Conservation (phyloP, 2,329 filamentous ascomycete species). For the Neofusicoccum ribis region DNA sequence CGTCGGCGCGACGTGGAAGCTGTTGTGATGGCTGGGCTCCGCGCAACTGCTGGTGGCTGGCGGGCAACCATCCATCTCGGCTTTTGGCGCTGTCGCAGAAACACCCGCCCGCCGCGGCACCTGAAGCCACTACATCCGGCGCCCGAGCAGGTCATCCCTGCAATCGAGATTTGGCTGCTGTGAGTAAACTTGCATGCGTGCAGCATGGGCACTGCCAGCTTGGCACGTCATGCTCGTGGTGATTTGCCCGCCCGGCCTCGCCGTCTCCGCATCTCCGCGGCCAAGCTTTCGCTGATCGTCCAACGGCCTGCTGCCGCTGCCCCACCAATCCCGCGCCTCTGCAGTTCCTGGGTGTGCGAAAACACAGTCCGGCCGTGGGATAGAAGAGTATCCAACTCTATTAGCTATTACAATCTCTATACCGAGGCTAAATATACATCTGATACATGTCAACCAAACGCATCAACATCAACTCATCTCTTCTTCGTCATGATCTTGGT, state of each 20-base stretch:
- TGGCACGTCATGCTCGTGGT: background rate
- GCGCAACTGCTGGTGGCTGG: background rate
- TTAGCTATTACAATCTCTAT: slow-evolving; percentile 16
- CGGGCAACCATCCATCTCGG: background rate
- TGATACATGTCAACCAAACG: background rate
- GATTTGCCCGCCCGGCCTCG: background rate
- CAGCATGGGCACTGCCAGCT: background rate
- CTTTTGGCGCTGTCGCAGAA: background rate
- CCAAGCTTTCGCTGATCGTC: slow-evolving; percentile 15
- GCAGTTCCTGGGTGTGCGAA: background rate
- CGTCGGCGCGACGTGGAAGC: background rate
- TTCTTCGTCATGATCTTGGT: slow-evolving; percentile 75
- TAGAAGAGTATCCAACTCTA: background rate
- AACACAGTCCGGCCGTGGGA: background rate
- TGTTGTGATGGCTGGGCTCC: background rate
- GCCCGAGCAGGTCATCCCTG: background rate
- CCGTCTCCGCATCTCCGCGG: background rate
- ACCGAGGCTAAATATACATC: slow-evolving; percentile 2
- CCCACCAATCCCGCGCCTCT: background rate
- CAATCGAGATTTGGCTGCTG: slow-evolving; percentile 5
- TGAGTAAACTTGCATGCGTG: slow-evolving; percentile 1
- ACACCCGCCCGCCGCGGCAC: background rate
- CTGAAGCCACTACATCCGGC: background rate
- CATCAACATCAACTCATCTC: slow-evolving; percentile 4
- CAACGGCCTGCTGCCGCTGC: background rate